phyloP scores from a whole-genome alignment of 495 filamentous ascomycete species.

The Talaromyces nanjingensis region DNA sequence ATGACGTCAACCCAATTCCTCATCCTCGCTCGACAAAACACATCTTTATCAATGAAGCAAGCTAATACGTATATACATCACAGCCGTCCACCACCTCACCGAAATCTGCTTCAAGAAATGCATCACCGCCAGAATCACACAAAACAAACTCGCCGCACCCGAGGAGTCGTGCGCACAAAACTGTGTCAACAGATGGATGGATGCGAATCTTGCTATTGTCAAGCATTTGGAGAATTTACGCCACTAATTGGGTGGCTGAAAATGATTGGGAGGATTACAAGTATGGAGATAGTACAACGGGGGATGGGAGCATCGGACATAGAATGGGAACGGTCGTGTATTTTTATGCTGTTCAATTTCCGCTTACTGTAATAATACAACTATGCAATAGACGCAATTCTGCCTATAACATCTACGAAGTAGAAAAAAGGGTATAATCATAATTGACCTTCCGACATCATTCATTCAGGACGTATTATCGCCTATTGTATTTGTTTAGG shows the following conservation, averaged over 20 bases:
- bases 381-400: not conserved
- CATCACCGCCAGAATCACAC: slow-evolving; percentile 58
- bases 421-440: too few relatives aligned
- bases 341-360: not conserved
- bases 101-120: slow-evolving; percentile 94
- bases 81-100: slow-evolving; percentile 76
- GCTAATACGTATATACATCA: not conserved
- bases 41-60: not conserved
- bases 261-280: not conserved
- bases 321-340: not conserved
- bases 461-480: slow-evolving; percentile 2
- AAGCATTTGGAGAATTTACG: slow-evolving; percentile 68
- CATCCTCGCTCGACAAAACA: not conserved
- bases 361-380: not conserved
- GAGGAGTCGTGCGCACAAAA: slow-evolving; percentile 82
- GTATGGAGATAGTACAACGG: not conserved
- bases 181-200: slow-evolving; percentile 90
- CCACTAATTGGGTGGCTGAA: slow-evolving; percentile 11
- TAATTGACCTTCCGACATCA: slow-evolving; percentile 2
- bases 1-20: not conserved
- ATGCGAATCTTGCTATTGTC: slow-evolving; percentile 73
- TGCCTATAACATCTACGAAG: too few relatives aligned
- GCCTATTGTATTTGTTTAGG: not conserved
- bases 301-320: not conserved
- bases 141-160: slow-evolving; percentile 56